Base-by-base conservation (phyloP, 257 asterid genomes). In the Gardenia jasminoides region DNA sequence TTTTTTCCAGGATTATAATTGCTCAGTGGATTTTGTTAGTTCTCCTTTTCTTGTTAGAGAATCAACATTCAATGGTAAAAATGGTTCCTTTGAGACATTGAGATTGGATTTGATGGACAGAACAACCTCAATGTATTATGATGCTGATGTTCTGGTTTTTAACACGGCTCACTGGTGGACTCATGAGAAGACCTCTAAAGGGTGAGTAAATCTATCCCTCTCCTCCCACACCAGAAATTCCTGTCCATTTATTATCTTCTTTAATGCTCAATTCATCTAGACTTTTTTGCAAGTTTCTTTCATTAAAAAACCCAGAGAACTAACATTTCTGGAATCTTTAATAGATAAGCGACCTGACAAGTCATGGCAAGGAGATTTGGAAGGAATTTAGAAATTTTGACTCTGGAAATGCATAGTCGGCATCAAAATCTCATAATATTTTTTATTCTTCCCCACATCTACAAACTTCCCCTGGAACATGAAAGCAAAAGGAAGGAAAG, bases 91-190 rank as follows among this genome's bases (percentile, higher is more conserved):
- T 50, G 99, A 91, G 82, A 93, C 99, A 1, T 86, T 95, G 72
- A 88, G 98, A 74, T 84, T 95, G 78, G 99, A 95, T 87, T 80
- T 85, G 87, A 93, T 95, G 97, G 99, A 93, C 80, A 76, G 39
- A 54, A 81, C 97, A 19, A 90, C 97, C 71, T 79, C 90, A 33
- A 91, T 93, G 99, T 95, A 95, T 83, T 91, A 84, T 28, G 99
- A 93, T 80, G 99, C 99, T 0, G 97, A 95, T 82, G 89, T 95
- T 22, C 70, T 95, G 12, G 85, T 95, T 78, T 95, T 95, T 86
- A 92, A 94, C 81, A 94, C 98, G 4, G 98, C 97, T 39, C 98
- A 94, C 78, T 94, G 99, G 99, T 93, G 99, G 99, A 94, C 99
- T 84, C 99, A 94, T 76, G 99, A 94, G 82, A 94, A 94, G 86